Percentiles rank a stretch among this genome's conserved stretches.
Evolutionary conservation across 768 basidiomycete genomes (phyloP).

Genomic region (Rhodotorula paludigena): DNA sequence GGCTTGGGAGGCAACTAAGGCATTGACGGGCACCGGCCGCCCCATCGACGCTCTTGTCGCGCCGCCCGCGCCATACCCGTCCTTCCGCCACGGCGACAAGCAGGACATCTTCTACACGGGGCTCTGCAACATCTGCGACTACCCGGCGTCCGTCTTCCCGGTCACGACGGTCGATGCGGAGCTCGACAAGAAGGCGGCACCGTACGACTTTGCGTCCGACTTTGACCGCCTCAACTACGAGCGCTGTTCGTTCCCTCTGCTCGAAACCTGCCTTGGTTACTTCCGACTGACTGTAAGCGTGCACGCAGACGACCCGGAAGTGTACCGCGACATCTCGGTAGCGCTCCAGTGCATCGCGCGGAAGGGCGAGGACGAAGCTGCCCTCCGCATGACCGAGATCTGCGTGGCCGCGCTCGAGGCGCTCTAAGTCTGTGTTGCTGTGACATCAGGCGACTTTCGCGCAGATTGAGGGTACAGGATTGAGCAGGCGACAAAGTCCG

Average conservation of each 20-base stretch:
- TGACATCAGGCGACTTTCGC: too few relatives aligned
- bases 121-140: constrained; percentile 66
- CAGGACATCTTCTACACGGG: constrained; percentile 54
- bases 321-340: constrained; percentile 59
- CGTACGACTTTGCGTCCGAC: constrained; percentile 53
- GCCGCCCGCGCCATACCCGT: constrained; percentile 49
- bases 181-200: constrained; percentile 54
- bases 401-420: constrained; percentile 53
- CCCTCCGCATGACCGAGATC: constrained; percentile 64
- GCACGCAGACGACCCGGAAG: constrained; percentile 56
- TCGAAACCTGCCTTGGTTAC: constrained; percentile 52
- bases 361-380: constrained; percentile 69
- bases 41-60: constrained; percentile 71
- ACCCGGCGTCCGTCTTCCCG: constrained; percentile 60
- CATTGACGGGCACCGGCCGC: constrained; percentile 60
- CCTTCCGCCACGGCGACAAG: constrained; percentile 11
- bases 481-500: too few relatives aligned
- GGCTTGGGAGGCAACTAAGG: constrained; percentile 58
- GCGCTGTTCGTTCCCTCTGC: too few relatives aligned
- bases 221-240: constrained; percentile 56
- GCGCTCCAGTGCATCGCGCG: constrained; percentile 64
- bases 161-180: constrained; percentile 59
- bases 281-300: background rate
- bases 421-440: too few relatives aligned
- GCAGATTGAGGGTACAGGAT: too few relatives aligned